Conservation (phyloP, 805 yeast species). For the Cyberlindnera xishuangbannaensis region DNA sequence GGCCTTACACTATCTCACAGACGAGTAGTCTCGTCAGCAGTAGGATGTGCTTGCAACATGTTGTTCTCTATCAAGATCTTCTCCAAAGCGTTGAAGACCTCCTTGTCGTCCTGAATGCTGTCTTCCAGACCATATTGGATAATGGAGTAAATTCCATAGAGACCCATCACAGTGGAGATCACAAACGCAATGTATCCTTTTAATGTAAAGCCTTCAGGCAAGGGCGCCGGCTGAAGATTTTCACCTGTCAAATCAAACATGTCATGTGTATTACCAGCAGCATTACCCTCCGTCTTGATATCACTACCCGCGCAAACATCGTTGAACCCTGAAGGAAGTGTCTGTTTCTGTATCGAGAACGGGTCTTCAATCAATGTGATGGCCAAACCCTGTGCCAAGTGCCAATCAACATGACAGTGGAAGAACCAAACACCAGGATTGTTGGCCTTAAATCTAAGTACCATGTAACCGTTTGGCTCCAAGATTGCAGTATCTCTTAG, state of each 20-base stretch:
- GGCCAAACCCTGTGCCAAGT: conserved; percentile 90
- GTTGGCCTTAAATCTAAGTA: conserved; percentile 80
- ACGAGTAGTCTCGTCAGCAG: no score
- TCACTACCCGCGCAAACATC: conserved; percentile 43
- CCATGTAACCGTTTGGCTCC: conserved; percentile 79
- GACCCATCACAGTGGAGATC: conserved; percentile 47
- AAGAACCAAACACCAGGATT: conserved; percentile 98
- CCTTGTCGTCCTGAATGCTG: conserved; percentile 43
- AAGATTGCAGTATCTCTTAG: conserved; percentile 78
- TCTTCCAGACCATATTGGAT: conserved; percentile 63
- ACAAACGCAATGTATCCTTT: conserved; percentile 64
- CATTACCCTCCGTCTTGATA: conserved; percentile 54
- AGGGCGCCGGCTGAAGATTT: conserved; percentile 49
- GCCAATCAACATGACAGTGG: conserved; percentile 99
- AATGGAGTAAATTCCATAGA: conserved; percentile 56
- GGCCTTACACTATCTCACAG: no score
- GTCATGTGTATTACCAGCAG: conserved; percentile 54
- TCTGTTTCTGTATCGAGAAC: conserved; percentile 38
- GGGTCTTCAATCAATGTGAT: conserved; percentile 83
- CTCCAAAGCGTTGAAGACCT: conserved; percentile 33
- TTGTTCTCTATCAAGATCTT: conserved; percentile 26
- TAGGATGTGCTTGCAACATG: no score
- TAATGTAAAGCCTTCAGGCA: conserved; percentile 65
- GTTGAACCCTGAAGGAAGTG: conserved; percentile 43
- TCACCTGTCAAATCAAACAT: conserved; percentile 59